phyloP scores from a whole-genome alignment of 768 basidiomycete genomes.

The Cubamyces lactineus region DNA sequence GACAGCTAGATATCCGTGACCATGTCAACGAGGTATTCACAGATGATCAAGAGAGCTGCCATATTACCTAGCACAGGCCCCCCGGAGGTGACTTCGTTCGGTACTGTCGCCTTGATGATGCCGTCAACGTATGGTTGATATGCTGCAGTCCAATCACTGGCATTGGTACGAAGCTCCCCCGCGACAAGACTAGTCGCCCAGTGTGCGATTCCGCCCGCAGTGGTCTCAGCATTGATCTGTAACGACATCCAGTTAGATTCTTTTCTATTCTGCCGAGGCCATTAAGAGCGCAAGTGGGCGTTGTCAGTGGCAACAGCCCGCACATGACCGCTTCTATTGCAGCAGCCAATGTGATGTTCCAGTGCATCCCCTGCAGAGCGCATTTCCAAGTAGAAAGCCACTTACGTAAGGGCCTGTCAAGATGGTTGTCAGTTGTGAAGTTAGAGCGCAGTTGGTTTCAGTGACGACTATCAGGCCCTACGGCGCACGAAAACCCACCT shows the following conservation, averaged over 20 bases:
- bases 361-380: too few species aligned
- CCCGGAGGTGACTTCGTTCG: conserved; percentile 70
- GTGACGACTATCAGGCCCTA: too few species aligned
- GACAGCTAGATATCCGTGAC: conserved; percentile 41
- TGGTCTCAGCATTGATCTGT: conserved; percentile 83
- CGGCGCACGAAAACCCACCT: conserved; percentile 44
- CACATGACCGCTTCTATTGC: too few species aligned
- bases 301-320: too few species aligned
- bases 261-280: too few species aligned
- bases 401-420: conserved; percentile 36
- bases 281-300: too few species aligned
- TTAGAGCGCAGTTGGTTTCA: not conserved
- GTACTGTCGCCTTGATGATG: conserved; percentile 60
- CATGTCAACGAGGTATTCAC: not conserved
- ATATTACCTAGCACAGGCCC: conserved; percentile 74
- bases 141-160: conserved; percentile 65
- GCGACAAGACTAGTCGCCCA: conserved; percentile 74
- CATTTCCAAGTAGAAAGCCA: not conserved
- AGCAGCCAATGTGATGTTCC: too few species aligned
- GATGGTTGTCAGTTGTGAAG: not conserved
- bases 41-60: not conserved
- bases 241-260: not conserved
- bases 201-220: conserved; percentile 70
- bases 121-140: conserved; percentile 76
- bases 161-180: conserved; percentile 73